Evolutionary conservation across 2,329 filamentous ascomycete species (phyloP), one percentile per base, ranked within the genome.

Genomic region (Talaromyces piceae): DNA sequence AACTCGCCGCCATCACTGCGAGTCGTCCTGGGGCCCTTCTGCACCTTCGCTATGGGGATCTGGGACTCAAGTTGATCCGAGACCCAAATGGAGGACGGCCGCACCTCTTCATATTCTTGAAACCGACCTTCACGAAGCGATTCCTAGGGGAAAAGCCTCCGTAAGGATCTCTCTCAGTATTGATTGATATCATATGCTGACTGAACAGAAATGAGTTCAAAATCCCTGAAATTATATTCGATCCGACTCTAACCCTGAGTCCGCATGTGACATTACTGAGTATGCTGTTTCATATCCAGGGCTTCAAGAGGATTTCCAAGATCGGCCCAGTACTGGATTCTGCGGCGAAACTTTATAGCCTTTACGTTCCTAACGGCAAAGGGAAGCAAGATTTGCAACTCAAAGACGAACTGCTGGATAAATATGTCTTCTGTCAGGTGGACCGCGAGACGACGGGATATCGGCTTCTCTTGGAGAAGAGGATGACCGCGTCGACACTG

Each of bases 301-400:
- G 30, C 5, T 53, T 53, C 33, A 33, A 49, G 45, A 52, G 27
- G 51, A 56, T 44, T 49, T 57, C 56, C 2, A 55, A 30, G 1
- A 41, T 52, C 9, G 50, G 57, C 6, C 61, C 59, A 11, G 59
- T 64, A 39, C 27, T 72, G 46, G 60, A 64, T 49, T 65, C 45
- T 39, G 49, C 58, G 9, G 57, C 69, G 54, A 65, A 69, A 51
- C 46, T 71, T 3, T 71, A 68, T 47, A 63, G 60, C 45, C 58
- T 71, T 16, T 45, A 56, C n/a, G 61, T 71, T 49, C 50, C 63
- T 25, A 51, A 65, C 54, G 59, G 61, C 22, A 49, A 61, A 5
- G 61, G 64, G 47, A 26, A 70, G 57, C 60, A 70, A 57, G 54
- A 56, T 55, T 46, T 71, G 41, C 61, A 54, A 54, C 46, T 71